Evolutionary conservation across 1,284 basidiomycete species (phyloP).

Genomic region (Boletus nobilissimus): DNA sequence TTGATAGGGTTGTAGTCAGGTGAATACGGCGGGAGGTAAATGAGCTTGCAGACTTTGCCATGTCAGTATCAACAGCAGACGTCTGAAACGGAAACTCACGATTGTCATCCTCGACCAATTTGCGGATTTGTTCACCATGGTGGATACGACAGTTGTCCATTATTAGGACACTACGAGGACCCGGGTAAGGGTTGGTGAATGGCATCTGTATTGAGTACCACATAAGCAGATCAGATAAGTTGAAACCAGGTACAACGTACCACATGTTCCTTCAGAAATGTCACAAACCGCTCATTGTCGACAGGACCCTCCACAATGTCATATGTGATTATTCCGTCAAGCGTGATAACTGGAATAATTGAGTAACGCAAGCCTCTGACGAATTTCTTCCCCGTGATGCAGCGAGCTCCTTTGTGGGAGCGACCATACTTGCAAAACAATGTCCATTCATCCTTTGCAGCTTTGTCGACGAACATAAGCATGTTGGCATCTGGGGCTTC

Average conservation of each 20-base stretch:
- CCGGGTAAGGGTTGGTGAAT: slow-evolving; percentile 11
- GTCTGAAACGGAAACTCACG: too few relatives aligned
- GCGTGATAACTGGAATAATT: not conserved
- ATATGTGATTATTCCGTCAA: not conserved
- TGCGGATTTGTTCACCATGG: too few relatives aligned
- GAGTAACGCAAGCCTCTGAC: not conserved
- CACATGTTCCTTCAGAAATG: not conserved
- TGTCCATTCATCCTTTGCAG: not conserved
- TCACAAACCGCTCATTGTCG: not conserved
- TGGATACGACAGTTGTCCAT: slow-evolving; percentile 28
- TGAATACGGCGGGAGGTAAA: slow-evolving; percentile 12
- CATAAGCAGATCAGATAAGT: not conserved
- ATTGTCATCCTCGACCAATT: too few relatives aligned
- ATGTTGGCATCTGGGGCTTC: not conserved
- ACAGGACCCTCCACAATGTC: not conserved
- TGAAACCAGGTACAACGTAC: not conserved
- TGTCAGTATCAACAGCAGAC: not conserved
- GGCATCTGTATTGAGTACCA: not conserved
- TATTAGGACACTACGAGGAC: not conserved
- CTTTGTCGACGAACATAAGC: not conserved
- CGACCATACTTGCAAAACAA: too few relatives aligned
- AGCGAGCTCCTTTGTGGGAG: not conserved
- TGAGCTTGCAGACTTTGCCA: not conserved
- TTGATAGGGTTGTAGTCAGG: not conserved
- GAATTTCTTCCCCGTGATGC: not conserved